Conservation (phyloP, 2,329 filamentous ascomycete species). For the Ceratocystis cubensis region DNA sequence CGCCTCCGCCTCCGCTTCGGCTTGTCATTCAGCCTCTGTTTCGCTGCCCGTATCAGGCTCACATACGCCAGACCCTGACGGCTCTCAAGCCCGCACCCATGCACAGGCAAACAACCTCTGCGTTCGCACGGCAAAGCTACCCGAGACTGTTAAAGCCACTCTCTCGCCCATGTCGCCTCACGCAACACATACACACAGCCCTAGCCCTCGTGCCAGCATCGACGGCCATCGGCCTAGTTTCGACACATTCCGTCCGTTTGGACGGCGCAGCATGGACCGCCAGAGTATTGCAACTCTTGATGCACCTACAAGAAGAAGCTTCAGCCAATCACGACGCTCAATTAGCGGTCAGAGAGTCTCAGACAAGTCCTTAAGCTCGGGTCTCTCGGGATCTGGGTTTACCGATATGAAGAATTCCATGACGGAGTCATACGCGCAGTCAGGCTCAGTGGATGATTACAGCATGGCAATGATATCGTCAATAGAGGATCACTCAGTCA, state of each 20-base stretch:
- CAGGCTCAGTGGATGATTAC: constrained; percentile 51
- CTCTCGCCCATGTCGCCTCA: constrained; percentile 40
- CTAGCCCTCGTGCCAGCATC: constrained; percentile 43
- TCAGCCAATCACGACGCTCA: constrained; percentile 46
- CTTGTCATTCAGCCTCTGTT: neutral
- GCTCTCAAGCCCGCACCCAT: constrained; percentile 15
- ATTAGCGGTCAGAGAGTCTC: constrained; percentile 32
- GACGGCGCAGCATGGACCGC: constrained; percentile 41
- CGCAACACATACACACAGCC: constrained; percentile 31
- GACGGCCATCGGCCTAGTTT: constrained; percentile 43
- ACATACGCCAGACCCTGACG: neutral
- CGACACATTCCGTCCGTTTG: constrained; percentile 38
- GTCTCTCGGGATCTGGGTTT: neutral
- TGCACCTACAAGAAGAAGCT: constrained; percentile 44
- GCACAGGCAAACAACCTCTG: constrained; percentile 23
- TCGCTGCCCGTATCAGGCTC: neutral
- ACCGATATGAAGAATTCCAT: constrained; percentile 45
- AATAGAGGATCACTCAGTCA: constrained; percentile 53
- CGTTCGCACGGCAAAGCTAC: constrained; percentile 33
- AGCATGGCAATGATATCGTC: constrained; percentile 58
- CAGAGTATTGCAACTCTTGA: constrained; percentile 32
- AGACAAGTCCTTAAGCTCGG: neutral
- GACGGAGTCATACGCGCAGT: constrained; percentile 64
- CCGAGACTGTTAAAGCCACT: constrained; percentile 49
- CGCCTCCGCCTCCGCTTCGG: neutral